A percentile compares a stretch with the other conserved stretches of the same genome.
phyloP scores from a whole-genome alignment of 2,329 filamentous ascomycete genomes.

The Alternaria triticimaculans region DNA sequence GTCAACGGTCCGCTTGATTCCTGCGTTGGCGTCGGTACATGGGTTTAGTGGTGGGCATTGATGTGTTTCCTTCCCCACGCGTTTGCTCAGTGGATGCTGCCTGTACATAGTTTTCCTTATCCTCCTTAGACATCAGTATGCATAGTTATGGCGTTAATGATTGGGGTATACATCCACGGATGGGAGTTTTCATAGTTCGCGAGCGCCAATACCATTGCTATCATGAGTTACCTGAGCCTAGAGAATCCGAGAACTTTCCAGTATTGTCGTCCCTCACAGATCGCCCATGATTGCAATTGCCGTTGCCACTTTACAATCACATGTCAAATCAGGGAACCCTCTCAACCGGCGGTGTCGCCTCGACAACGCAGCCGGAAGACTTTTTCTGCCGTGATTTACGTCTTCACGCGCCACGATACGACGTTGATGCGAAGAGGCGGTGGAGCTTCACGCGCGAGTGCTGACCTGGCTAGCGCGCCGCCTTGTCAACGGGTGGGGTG shows the following conservation, averaged over 20 bases:
- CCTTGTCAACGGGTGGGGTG: constrained; percentile 10
- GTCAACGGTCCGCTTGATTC: constrained; percentile 8
- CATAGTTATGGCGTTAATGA: neutral
- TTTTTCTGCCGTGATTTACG: constrained; percentile 3
- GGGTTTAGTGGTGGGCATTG: neutral
- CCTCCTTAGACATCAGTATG: neutral
- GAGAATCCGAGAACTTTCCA: neutral
- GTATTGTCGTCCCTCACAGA: neutral
- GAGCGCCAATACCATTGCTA: neutral
- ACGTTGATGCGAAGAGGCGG: constrained; percentile 8
- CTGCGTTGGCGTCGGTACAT: constrained; percentile 2
- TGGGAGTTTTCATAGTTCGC: neutral
- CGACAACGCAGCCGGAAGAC: constrained; percentile 2
- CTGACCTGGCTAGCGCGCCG: constrained; percentile 6
- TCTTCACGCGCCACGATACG: neutral
- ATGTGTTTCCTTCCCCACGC: neutral
- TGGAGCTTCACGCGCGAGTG: constrained; percentile 3
- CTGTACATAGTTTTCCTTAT: neutral
- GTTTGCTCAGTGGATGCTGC: constrained; percentile 3
- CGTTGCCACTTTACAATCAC: neutral
- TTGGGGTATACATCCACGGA: neutral
- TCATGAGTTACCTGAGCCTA: neutral
- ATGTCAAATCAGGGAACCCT: neutral
- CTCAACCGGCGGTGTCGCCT: constrained; percentile 6
- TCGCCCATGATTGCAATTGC: neutral